Evolutionary conservation across 805 yeast species (phyloP).

Genomic region (Debaryomyces prosopidis): DNA sequence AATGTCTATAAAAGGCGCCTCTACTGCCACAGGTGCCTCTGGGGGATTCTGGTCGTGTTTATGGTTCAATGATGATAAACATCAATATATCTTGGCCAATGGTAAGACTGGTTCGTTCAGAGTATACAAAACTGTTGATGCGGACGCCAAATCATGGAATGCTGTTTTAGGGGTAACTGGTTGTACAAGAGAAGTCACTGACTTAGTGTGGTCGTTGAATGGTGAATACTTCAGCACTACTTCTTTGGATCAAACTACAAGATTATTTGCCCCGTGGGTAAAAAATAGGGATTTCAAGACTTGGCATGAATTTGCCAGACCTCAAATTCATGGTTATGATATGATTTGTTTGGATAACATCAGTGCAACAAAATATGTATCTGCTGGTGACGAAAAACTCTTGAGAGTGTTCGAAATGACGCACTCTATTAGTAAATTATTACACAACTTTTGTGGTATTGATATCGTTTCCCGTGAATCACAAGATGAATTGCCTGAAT

Average conservation of each 20-base stretch:
- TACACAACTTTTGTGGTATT: slow-evolving; percentile 55
- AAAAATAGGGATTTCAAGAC: slow-evolving; percentile 29
- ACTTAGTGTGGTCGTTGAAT: slow-evolving; percentile 67
- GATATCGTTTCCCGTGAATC: slow-evolving; percentile 23
- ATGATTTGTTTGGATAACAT: slow-evolving; percentile 79
- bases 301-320: slow-evolving; percentile 94
- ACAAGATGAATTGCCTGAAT: slow-evolving; percentile 56
- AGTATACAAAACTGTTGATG: slow-evolving; percentile 53
- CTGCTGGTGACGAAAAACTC: slow-evolving; percentile 96
- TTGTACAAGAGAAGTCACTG: slow-evolving; percentile 71
- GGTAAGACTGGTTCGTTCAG: slow-evolving; percentile 95
- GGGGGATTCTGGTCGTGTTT: slow-evolving; percentile 64
- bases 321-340: slow-evolving; percentile 98
- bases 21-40: slow-evolving; percentile 95
- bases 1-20: slow-evolving; percentile 91
- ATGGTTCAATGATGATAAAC: slow-evolving; percentile 56
- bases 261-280: slow-evolving; percentile 71
- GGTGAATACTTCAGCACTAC: slow-evolving; percentile 74
- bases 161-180: slow-evolving; percentile 71
- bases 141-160: slow-evolving; percentile 36
- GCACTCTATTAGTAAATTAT: slow-evolving; percentile 63
- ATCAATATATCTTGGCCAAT: slow-evolving; percentile 63
- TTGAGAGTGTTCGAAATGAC: slow-evolving; percentile 89
- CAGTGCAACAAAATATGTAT: slow-evolving; percentile 64
- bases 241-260: slow-evolving; percentile 90